Percentiles rank a stretch among this genome's conserved stretches.
These are phyloP conservation scores for Phytophthora sp. DNA, from an alignment of 352 stramenopile genomes.

Conservation along the genomic window DNA sequence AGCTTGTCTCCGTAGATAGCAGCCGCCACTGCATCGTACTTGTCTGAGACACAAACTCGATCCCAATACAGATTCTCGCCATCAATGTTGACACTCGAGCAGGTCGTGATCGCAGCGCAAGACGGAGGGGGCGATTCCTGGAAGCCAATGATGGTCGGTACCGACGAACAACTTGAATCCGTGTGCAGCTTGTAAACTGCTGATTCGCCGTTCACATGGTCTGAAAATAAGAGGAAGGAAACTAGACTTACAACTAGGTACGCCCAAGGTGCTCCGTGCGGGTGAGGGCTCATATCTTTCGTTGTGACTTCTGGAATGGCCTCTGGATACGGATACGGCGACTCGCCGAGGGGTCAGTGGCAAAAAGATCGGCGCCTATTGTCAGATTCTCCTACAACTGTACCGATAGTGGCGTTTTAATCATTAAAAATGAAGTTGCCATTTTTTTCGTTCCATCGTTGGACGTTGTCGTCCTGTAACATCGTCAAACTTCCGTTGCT, in stretches of 20 bases:
- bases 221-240: conserved; percentile 9
- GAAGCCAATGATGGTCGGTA: conserved; percentile 38
- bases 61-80: conserved; percentile 37
- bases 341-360: background rate
- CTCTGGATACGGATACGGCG: conserved; percentile 3
- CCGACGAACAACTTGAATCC: conserved; percentile 38
- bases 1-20: conserved; percentile 29
- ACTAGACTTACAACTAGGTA: background rate
- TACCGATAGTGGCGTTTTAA: too few species aligned
- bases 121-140: conserved; percentile 30
- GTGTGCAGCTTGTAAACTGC: conserved; percentile 37
- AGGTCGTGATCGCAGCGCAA: conserved; percentile 32
- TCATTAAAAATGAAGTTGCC: too few species aligned
- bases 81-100: conserved; percentile 25
- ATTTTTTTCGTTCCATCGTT: too few species aligned
- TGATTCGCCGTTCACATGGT: conserved; percentile 4
- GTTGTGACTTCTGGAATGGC: background rate
- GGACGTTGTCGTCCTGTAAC: too few species aligned
- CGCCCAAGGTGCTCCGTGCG: conserved; percentile 3
- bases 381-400: too few species aligned
- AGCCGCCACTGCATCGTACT: conserved; percentile 19
- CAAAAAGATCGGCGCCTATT: conserved; percentile 26
- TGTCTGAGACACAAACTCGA: conserved; percentile 25
- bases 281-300: conserved; percentile 9
- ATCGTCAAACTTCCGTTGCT: too few species aligned